These are phyloP conservation scores for Cephaloascus fragrans DNA, from an alignment of 805 yeast species.

Conservation along the genomic window DNA sequence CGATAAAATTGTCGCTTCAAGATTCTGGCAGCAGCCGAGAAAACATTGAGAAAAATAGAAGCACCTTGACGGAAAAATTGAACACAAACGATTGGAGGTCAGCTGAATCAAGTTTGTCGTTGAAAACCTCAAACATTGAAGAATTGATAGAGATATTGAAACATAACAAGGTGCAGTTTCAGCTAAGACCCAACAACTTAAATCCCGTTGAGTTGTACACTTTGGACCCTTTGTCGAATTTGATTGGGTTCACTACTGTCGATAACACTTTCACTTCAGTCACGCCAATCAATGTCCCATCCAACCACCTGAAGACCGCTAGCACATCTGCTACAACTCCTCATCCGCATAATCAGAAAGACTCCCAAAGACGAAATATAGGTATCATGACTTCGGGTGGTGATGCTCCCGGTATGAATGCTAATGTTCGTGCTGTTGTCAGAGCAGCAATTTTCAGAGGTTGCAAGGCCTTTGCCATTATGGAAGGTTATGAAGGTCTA, in stretches of 20 bases:
- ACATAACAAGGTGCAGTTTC: slow-evolving; percentile 25
- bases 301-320: slow-evolving; percentile 5
- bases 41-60: slow-evolving; percentile 9
- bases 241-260: slow-evolving; percentile 69
- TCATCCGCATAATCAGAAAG: not conserved
- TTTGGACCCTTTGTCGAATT: slow-evolving; percentile 75
- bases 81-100: slow-evolving; percentile 40
- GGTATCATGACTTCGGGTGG: slow-evolving; percentile 81
- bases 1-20: not conserved
- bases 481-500: slow-evolving; percentile 69
- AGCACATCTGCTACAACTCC: not conserved
- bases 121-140: slow-evolving; percentile 33
- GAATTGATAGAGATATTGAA: slow-evolving; percentile 23
- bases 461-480: slow-evolving; percentile 57
- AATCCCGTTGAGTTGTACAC: slow-evolving; percentile 70
- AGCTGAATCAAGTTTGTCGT: slow-evolving; percentile 29
- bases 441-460: slow-evolving; percentile 57
- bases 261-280: slow-evolving; percentile 45
- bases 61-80: slow-evolving; percentile 8
- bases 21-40: not conserved
- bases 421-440: slow-evolving; percentile 65
- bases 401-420: slow-evolving; percentile 77
- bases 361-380: slow-evolving; percentile 31
- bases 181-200: slow-evolving; percentile 61
- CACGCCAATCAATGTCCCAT: slow-evolving; percentile 24